phyloP scores from a whole-genome alignment of 805 yeast genomes.

The Kuraishia ogatae region DNA sequence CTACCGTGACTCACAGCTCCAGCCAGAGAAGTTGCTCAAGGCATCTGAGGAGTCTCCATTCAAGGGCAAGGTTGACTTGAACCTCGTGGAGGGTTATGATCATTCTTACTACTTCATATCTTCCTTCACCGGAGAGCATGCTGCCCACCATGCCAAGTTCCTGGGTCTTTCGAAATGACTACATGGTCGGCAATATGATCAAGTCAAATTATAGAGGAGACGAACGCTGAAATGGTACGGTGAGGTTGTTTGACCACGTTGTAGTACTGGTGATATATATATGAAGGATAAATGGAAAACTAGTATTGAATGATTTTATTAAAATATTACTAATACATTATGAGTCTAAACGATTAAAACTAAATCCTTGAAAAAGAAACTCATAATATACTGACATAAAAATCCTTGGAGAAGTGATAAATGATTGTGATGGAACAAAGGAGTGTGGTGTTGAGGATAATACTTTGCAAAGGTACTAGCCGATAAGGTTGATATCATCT shows the following conservation, averaged over 20 bases:
- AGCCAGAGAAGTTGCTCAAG: constrained; percentile 62
- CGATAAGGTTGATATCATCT: background rate
- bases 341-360: background rate
- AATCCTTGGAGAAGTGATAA: too few relatives aligned
- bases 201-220: background rate
- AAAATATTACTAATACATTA: background rate
- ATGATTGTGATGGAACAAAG: background rate
- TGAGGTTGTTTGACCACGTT: too few relatives aligned
- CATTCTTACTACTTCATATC: constrained; percentile 86
- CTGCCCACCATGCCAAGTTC: constrained; percentile 72
- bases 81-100: constrained; percentile 75
- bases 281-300: background rate
- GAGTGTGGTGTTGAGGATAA: background rate
- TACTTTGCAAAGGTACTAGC: background rate
- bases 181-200: background rate
- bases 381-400: too few relatives aligned
- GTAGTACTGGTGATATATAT: background rate
- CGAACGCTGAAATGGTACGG: too few relatives aligned
- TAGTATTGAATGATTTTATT: too few relatives aligned
- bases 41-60: constrained; percentile 52
- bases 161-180: constrained; percentile 16
- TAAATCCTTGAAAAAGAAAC: background rate
- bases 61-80: constrained; percentile 49
- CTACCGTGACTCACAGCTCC: constrained; percentile 41
- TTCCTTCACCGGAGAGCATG: constrained; percentile 73